phyloP scores from a whole-genome alignment of 2,329 filamentous ascomycete species.

The Talaromyces sp. region DNA sequence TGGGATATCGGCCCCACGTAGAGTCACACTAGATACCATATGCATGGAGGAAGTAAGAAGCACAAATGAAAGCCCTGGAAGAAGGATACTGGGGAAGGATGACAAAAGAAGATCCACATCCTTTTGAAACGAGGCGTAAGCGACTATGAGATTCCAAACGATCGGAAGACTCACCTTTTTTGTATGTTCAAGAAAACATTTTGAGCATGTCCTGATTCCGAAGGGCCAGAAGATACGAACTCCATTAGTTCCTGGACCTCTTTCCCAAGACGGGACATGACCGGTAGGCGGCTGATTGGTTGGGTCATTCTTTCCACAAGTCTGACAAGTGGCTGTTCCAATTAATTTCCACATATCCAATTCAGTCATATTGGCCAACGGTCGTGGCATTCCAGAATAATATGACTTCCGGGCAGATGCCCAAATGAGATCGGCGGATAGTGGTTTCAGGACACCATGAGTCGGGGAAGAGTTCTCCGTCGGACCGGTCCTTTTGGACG shows the following conservation, averaged over 20 bases:
- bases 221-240: slow-evolving; percentile 70
- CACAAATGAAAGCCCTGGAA: slow-evolving; percentile 66
- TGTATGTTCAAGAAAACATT: slow-evolving; percentile 59
- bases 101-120: slow-evolving; percentile 68
- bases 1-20: slow-evolving; percentile 52
- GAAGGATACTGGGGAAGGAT: slow-evolving; percentile 57
- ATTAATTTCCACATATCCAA: slow-evolving; percentile 73
- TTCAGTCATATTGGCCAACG: slow-evolving; percentile 63
- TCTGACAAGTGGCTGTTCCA: slow-evolving; percentile 62
- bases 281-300: slow-evolving; percentile 18
- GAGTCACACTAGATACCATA: slow-evolving; percentile 54
- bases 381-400: slow-evolving; percentile 65
- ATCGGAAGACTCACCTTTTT: slow-evolving; percentile 57
- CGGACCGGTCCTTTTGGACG: slow-evolving; percentile 40
- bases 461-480: slow-evolving; percentile 27
- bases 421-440: slow-evolving; percentile 68
- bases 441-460: slow-evolving; percentile 27
- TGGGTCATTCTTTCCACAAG: slow-evolving; percentile 53
- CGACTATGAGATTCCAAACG: slow-evolving; percentile 14
- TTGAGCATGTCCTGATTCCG: slow-evolving; percentile 61
- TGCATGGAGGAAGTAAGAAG: slow-evolving; percentile 61
- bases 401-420: slow-evolving; percentile 62
- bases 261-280: slow-evolving; percentile 50
- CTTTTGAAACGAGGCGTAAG: slow-evolving; percentile 42
- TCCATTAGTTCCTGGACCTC: slow-evolving; percentile 60